phyloP scores from a whole-genome alignment of 73 alveolate genomes.

The Tetrahymena borealis region DNA sequence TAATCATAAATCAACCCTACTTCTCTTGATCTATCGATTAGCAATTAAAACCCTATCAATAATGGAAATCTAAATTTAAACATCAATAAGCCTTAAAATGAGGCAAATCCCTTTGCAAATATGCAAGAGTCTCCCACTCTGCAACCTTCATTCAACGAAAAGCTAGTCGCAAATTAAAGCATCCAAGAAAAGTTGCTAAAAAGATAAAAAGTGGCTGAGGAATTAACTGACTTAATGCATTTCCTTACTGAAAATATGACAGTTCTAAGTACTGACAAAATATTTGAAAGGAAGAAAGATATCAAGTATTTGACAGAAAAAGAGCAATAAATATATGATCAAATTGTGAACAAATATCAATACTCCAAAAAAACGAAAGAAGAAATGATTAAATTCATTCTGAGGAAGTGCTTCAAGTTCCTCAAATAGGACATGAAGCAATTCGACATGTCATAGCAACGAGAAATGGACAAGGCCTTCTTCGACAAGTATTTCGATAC shows the following conservation, averaged over 20 bases:
- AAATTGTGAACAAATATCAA: neutral
- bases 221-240: neutral
- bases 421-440: constrained; percentile 19
- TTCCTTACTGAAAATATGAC: neutral
- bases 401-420: constrained; percentile 33
- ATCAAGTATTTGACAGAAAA: neutral
- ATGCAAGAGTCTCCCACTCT: neutral
- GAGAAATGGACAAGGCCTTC: neutral
- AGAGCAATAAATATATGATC: neutral
- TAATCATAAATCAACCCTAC: neutral
- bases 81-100: too few relatives aligned
- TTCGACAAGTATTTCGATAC: neutral
- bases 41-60: neutral
- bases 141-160: neutral
- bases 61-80: too few relatives aligned
- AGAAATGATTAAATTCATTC: constrained; percentile 31
- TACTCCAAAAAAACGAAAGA: constrained; percentile 32
- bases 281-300: neutral
- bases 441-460: neutral
- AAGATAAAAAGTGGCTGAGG: neutral
- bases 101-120: neutral
- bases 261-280: neutral
- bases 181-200: neutral
- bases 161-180: neutral
- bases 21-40: neutral